Evolutionary conservation across 2,329 filamentous ascomycete species (phyloP), one percentile per base, ranked within the genome.

Genomic region (Phialophora expanda): DNA sequence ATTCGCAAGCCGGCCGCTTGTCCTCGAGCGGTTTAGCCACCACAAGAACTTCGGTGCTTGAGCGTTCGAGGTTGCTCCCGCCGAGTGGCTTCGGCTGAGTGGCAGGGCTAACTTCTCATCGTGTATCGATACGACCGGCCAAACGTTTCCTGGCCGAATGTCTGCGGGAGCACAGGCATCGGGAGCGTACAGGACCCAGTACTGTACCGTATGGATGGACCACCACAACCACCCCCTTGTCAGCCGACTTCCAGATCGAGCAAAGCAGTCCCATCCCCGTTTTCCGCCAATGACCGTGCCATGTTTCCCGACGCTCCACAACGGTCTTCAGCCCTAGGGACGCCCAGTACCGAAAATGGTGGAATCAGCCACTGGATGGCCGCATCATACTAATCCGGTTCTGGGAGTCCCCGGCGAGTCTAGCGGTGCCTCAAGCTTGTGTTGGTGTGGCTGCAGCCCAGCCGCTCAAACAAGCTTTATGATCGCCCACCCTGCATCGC

Each of bases 221-320:
- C 22, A 14, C 61, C 38, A n/a, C 38, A n/a, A n/a, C 17, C 38
- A 7, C 12, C 34, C 38, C 17, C 12, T 34, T n/a, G 30, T 32
- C n/a, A 28, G 28, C 55, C 54, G 64, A 65, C 56, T 64, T 66
- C 67, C 59, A 17, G 11, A 64, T 61, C 26, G 24, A 63, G 66
- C 32, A 68, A 61, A 28, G 46, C 17, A 44, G 34, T 20, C 53
- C 53, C 48, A 17, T 44, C 30, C 30, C 9, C 24, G 20, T 64
- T 65, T 41, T 65, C 66, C 66, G 53, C 66, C 66, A 68, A 68
- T 68, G 12, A 44, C 8, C 14, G n/a, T 4, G 11, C 20, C n/a
- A 51, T 17, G 22, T 56, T 66, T 20, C 60, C 66, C 66, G 63
- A 62, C 3, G 48, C 48, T 53, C 17, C 48, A 53, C 26, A n/a